Base-by-base conservation (phyloP, 2,329 filamentous ascomycete genomes). In the Aspergillus pseudoterreus region DNA sequence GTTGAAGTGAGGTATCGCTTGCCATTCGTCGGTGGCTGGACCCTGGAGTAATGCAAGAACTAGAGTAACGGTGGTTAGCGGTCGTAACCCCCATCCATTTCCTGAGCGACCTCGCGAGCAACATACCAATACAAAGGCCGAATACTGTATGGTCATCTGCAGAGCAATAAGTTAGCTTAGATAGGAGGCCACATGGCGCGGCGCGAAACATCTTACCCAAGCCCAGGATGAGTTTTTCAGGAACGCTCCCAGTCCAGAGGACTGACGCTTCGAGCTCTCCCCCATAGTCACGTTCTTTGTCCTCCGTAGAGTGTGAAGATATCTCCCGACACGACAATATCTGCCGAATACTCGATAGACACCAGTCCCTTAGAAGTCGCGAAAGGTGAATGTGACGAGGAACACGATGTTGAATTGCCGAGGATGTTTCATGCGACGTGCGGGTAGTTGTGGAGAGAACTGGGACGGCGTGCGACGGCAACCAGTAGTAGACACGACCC, bases 1-100 rank as follows among this genome's bases (percentile, higher is more conserved):
- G 94, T 97, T 39, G 92, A 96, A 36, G 92, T 86, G 62, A 94
- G 90, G 72, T 96, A 97, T 68, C 92, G 86, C 66, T 92, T 89
- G 59, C 90, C 89, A 67, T 86, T 85, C 9, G 82, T 78, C 9
- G 85, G 80, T n/a, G 91, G 88, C 92, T 96, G 96, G 54, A 95
- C 85, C 58, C 92, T 84, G 27, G 92, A 96, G 72, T 97, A 96
- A 75, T 96, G 92, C 80, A 96, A 88, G 50, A 96, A 81, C 89
- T 92, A 65, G 30, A 12, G 27, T 22, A 12, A 38, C 43, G 33
- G 22, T n/a, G 14, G 33, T 60, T 51, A 63, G 58, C 11, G 30
- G 14, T 43, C 43, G 15, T 45, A 5, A n/a, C 4, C 27, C n/a
- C 17, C 30, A 43, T 27, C 22, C n/a, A 17, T 2, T 22, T 48